A percentile compares a stretch with the other conserved stretches of the same genome.
These are phyloP conservation scores for Ananas comosus DNA, from an alignment of 176 grass and related monocot genomes.

Conservation along the genomic window DNA sequence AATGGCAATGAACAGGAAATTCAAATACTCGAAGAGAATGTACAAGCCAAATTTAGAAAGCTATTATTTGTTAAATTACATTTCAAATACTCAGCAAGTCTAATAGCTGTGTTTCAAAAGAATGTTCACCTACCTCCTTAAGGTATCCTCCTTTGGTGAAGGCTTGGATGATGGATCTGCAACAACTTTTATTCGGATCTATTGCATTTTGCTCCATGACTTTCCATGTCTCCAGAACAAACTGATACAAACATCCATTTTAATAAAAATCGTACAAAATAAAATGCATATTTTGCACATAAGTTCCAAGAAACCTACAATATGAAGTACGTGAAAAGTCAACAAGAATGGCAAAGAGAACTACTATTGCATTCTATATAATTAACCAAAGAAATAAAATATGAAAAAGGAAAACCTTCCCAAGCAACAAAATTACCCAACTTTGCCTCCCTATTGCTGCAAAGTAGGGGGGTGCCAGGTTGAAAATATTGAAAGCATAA, in stretches of 20 bases:
- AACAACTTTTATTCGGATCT: slow-evolving; percentile 33
- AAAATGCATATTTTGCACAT: slow-evolving; percentile 5
- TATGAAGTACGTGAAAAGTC: neutral
- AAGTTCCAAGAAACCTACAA: slow-evolving; percentile 20
- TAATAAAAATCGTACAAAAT: slow-evolving; percentile 22
- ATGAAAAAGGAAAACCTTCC: too few relatives aligned
- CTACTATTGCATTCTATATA: too few relatives aligned
- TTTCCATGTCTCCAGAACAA: slow-evolving; percentile 64
- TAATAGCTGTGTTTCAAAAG: neutral
- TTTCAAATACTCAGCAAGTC: neutral
- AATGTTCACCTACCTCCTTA: slow-evolving; percentile 44
- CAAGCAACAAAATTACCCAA: too few relatives aligned
- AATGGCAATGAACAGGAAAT: neutral
- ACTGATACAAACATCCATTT: slow-evolving; percentile 39
- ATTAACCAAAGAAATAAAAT: too few relatives aligned
- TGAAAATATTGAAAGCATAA: too few relatives aligned
- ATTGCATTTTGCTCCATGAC: slow-evolving; percentile 51
- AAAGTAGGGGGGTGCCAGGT: too few relatives aligned
- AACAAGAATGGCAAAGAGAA: too few relatives aligned
- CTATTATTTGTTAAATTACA: neutral
- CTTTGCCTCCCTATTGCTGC: too few relatives aligned
- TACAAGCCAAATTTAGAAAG: neutral
- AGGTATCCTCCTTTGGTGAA: slow-evolving; percentile 50
- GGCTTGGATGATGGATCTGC: slow-evolving; percentile 43
- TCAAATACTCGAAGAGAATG: neutral